phyloP scores from a whole-genome alignment of 1,284 basidiomycete species.

The Sanguinoderma infundibulare region DNA sequence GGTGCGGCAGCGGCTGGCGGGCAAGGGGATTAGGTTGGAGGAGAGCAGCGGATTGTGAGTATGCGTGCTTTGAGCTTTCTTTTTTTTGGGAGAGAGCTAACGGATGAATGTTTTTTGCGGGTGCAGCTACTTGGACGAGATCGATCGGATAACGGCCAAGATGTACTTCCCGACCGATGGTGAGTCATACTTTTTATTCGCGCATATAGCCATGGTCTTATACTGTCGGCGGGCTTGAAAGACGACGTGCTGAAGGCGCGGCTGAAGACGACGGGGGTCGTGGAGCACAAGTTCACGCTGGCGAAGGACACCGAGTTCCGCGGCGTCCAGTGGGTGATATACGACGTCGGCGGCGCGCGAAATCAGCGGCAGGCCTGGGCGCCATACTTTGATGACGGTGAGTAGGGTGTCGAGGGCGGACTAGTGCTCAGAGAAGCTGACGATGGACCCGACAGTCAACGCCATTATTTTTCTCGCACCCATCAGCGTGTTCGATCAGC shows the following conservation, averaged over 20 bases:
- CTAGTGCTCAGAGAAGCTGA: not conserved
- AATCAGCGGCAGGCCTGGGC: slow-evolving; percentile 82
- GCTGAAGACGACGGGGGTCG: slow-evolving; percentile 77
- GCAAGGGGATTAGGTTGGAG: slow-evolving; percentile 70
- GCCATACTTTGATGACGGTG: slow-evolving; percentile 82
- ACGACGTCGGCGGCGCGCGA: slow-evolving; percentile 79
- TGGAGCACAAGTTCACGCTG: slow-evolving; percentile 77
- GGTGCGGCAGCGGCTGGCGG: slow-evolving; percentile 62
- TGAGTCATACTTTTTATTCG: slow-evolving; percentile 39
- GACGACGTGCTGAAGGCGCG: slow-evolving; percentile 78
- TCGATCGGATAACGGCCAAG: slow-evolving; percentile 75
- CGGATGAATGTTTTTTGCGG: slow-evolving; percentile 13
- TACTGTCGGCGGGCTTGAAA: slow-evolving; percentile 30
- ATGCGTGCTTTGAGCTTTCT: not conserved
- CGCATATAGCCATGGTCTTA: too few species aligned
- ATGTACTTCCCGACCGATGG: slow-evolving; percentile 82
- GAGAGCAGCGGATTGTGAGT: slow-evolving; percentile 84
- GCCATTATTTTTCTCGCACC: slow-evolving; percentile 85
- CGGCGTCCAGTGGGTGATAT: slow-evolving; percentile 75
- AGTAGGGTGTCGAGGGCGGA: slow-evolving; percentile 21
- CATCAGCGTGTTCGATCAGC: slow-evolving; percentile 84
- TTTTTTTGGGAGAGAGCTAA: slow-evolving; percentile 9
- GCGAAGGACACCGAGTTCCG: slow-evolving; percentile 53
- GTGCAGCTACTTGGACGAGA: slow-evolving; percentile 80
- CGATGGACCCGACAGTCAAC: slow-evolving; percentile 55